Percentiles rank a stretch among this genome's conserved stretches.
These are phyloP conservation scores for Deuterostichococcus epilithicus DNA, from an alignment of 139 green algal genomes.

Conservation along the genomic window DNA sequence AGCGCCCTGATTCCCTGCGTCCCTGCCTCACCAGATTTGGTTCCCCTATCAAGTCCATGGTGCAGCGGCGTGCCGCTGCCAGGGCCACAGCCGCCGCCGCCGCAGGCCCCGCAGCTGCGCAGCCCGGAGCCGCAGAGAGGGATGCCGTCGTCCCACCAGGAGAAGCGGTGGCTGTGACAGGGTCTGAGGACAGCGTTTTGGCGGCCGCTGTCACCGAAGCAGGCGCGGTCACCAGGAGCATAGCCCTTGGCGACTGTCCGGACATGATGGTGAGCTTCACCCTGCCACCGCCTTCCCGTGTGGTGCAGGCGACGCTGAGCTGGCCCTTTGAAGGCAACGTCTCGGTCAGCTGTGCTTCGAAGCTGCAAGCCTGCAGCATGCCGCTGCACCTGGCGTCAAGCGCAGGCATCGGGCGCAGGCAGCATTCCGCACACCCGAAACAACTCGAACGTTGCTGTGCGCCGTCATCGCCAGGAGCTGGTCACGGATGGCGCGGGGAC, in stretches of 20 bases:
- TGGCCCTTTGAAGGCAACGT: no score
- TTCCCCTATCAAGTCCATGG: not conserved
- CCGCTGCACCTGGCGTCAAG: no score
- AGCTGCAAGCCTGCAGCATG: no score
- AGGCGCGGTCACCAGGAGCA: not conserved
- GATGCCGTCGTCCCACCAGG: not conserved
- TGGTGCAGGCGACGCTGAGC: no score
- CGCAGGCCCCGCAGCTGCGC: not conserved
- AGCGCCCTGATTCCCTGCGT: no score
- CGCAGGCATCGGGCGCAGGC: no score
- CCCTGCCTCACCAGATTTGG: not conserved
- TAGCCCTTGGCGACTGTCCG: not conserved
- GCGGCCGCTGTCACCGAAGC: not conserved
- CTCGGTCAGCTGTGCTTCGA: no score
- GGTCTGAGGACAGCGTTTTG: not conserved
- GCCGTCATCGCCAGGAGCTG: not conserved
- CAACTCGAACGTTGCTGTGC: no score
- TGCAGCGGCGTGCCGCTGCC: not conserved
- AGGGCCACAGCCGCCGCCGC: not conserved
- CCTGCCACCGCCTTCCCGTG: no score
- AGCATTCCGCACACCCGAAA: no score
- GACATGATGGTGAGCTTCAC: not conserved
- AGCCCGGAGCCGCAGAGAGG: not conserved
- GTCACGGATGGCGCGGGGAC: constrained; percentile 18
- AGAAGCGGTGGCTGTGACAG: no score